These are phyloP conservation scores for Physaria fendleri DNA, from an alignment of 345 rosid species.

Conservation along the genomic window DNA sequence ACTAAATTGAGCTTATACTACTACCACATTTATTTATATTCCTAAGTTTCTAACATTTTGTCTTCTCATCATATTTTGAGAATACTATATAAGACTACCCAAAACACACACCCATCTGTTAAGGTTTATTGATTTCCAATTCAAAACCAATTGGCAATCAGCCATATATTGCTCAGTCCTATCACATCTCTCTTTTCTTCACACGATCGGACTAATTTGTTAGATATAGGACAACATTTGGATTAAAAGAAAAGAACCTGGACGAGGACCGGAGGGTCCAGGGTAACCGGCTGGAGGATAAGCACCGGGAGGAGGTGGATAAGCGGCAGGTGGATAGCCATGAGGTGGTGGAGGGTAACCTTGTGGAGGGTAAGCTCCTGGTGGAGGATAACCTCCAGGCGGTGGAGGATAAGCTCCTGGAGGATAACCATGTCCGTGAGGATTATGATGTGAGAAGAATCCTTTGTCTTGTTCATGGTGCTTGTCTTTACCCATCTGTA, in stretches of 20 bases:
- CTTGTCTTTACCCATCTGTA: constrained; percentile 31
- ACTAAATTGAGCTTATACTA: neutral
- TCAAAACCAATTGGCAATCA: too few relatives aligned
- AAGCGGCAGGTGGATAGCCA: constrained; percentile 30
- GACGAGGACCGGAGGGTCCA: constrained; percentile 58
- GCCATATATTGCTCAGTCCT: too few relatives aligned
- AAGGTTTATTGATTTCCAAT: too few relatives aligned
- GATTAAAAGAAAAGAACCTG: constrained; percentile 38
- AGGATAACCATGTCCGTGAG: constrained; percentile 37
- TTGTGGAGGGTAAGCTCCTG: constrained; percentile 42
- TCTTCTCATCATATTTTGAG: neutral
- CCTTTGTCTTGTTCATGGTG: constrained; percentile 33
- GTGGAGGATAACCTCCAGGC: constrained; percentile 45
- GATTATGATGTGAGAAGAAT: constrained; percentile 30
- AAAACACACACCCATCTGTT: constrained; percentile 6
- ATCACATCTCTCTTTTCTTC: too few relatives aligned
- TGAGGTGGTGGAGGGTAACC: constrained; percentile 32
- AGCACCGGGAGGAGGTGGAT: constrained; percentile 33
- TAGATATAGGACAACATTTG: neutral
- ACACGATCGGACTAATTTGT: neutral
- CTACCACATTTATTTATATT: neutral
- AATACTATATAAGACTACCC: neutral
- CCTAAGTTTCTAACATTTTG: too few relatives aligned
- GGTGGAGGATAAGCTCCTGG: constrained; percentile 49
- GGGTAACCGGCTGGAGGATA: constrained; percentile 70